Base-by-base conservation (phyloP, 306 rosid species). In the Corylus avellana region DNA sequence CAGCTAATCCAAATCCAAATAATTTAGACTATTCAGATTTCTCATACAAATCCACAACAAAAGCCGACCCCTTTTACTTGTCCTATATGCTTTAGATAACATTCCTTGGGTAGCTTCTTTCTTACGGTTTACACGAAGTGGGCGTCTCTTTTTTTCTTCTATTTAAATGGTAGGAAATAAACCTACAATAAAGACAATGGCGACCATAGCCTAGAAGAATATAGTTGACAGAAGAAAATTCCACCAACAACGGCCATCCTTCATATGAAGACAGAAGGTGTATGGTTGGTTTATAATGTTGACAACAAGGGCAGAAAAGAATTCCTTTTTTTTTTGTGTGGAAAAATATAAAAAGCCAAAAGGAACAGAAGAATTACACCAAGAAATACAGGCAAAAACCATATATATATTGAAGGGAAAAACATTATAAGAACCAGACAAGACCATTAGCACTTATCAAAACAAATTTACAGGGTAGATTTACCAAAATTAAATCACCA, bases 381-480 rank as follows among this genome's bases (percentile, higher is more conserved):
- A 62, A 13, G 37, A 62, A 13, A 13, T 27, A 12, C 5, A 29
- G 12, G 68, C 68, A 29, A 62, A 29, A 13, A 62, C 3, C 16
- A 12, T 25, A 29, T 2, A 61, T 4, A 12, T 5, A 62, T 4
- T 25, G 1, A 37, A 64, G 48, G 13, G 11, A 56, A 7, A n/a
- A 56, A 59, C 37, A 25, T 20, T 25, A 59, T 4, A 68, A 8
- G 14, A 10, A 8, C 22, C 12, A 42, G 49, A 32, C 3, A 6
- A 12, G 17, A 61, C 7, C 67, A 61, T 49, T 63, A 35, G 75
- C 16, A 76, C 57, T 79, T 55, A 82, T 74, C 85, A 81, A 46
- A 79, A 76, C 39, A 79, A 71, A 88, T 88, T 78, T 86, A 91
- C 92, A 89, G 10, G 78, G 76, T 59, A 56, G 20, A 71, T 74